Base-by-base conservation (phyloP, 1,284 basidiomycete species). In the Sphaerobolus stellatus region DNA sequence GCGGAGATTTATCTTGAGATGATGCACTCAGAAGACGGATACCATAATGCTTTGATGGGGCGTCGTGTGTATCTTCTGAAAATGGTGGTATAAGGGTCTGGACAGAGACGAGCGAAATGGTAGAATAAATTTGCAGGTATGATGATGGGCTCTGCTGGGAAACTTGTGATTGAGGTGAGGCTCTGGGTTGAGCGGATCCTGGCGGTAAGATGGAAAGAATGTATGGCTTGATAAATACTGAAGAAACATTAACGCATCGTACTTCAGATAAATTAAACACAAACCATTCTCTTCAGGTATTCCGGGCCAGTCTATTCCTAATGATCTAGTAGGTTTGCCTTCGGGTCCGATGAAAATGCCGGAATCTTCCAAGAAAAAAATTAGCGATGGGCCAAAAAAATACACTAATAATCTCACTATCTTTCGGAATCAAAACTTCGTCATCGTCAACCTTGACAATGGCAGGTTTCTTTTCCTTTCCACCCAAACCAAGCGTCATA, bases 221-320 rank as follows among this genome's bases (percentile, higher is more conserved):
- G 66, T 94, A 96, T 1, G 94, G 94, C 62, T 86, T 88, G 31
- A 90, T 75, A 58, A 86, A 90, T 1, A 85, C 92, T 91, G 59
- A 8, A 50, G 43, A 25, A 41, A 57, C 3, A 25, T n/a, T 11
- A 47, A 57, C 46, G 16, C 34, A 34, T 4, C 41, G 36, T 2
- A 44, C 29, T 31, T 47, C 3, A 51, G 44, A 25, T 16, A 25
- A 27, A 25, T 27, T 24, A 13, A 9, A 46, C 33, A 54, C 77
- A 63, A 59, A 88, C 90, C 80, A 47, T 90, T 77, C 58, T 94
- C 91, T 63, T 95, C 92, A 30, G 92, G 94, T 36, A 86, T 79
- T 16, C 80, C 79, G 2, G 87, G 82, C 92, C 91, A 97, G 58
- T 86, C 83, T 5, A 96, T 76, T 1, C 79, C 80, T 24, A 76